Conservation (phyloP, 371 early-diverging fungal species). For the Apophysomyces sp. region DNA sequence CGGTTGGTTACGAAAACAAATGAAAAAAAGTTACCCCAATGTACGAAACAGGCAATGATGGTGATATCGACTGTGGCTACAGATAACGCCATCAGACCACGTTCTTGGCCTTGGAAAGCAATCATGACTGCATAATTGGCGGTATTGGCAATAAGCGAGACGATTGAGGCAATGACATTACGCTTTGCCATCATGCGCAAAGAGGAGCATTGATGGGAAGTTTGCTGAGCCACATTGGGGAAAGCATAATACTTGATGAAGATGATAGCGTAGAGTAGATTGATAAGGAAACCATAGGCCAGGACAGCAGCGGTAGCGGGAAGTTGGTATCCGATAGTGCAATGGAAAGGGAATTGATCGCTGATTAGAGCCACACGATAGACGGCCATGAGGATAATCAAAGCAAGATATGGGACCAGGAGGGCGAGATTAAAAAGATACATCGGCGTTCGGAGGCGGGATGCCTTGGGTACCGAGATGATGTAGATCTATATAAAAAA, state of each 20-base stretch:
- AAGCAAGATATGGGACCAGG: slow-evolving; percentile 32
- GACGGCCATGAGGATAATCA: slow-evolving; percentile 35
- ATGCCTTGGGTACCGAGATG: slow-evolving; percentile 20
- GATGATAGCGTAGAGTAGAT: slow-evolving; percentile 32
- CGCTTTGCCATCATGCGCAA: slow-evolving; percentile 43
- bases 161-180: slow-evolving; percentile 33
- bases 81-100: slow-evolving; percentile 23
- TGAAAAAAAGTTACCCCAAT: slow-evolving; percentile 20
- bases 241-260: slow-evolving; percentile 35
- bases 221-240: slow-evolving; percentile 25
- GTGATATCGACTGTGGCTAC: slow-evolving; percentile 19
- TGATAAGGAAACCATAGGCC: slow-evolving; percentile 39
- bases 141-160: slow-evolving; percentile 30
- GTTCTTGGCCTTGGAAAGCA: slow-evolving; percentile 23
- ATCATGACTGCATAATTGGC: slow-evolving; percentile 39
- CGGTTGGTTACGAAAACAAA: neutral
- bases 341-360: slow-evolving; percentile 26
- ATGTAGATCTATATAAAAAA: slow-evolving; percentile 16
- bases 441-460: slow-evolving; percentile 17
- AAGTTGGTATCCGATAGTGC: slow-evolving; percentile 36
- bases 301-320: slow-evolving; percentile 39
- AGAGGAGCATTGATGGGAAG: slow-evolving; percentile 19
- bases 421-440: slow-evolving; percentile 38
- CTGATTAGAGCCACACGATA: slow-evolving; percentile 26
- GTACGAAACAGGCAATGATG: slow-evolving; percentile 13